Base-by-base conservation (phyloP, 306 rosid genomes). In the Vigna trinervia region DNA sequence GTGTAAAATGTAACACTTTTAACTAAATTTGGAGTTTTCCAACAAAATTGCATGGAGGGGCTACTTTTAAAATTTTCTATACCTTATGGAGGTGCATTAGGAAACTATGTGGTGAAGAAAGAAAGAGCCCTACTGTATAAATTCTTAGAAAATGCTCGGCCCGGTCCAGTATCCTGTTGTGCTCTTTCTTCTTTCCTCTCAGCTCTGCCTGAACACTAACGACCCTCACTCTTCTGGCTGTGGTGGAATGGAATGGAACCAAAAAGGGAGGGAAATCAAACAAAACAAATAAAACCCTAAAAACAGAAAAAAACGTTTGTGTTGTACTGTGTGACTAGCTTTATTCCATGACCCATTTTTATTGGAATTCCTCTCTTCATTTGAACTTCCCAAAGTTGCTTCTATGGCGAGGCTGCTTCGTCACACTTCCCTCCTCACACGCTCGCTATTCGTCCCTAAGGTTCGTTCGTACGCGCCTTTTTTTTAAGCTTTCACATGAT, bases 351-450 rank as follows among this genome's bases (percentile, higher is more conserved):
- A 17, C 13, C 30, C 13, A 28, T n/a, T 63, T 70, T 69, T 2
- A 41, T 41, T 9, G 12, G 12, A 41, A 9, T 41, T 41, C 65
- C 14, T 47, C 63, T 47, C 74, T 51, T 76, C 69, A 71, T 48
- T 64, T 28, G 65, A 59, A 59, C 39, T 60, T 12, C 51, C 68
- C 74, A 58, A 58, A 66, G 47, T 12, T 59, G 52, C 67, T 82
- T 75, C 65, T 50, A 92, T 95, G 98, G 90, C 96, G 83, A 78
- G 89, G 83, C 82, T 95, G 79, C 86, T 92, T 80, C 96, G 90
- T 6, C 85, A 70, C 79, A 83, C 87, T 51, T 71, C 73, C 51
- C 20, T 83, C 64, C 66, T 90, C 46, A 86, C 82, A 48, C 92
- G 96, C 68, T 85, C 87, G 48, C 70, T 87, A 0, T 72, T 83